phyloP scores from a whole-genome alignment of 2,329 filamentous ascomycete genomes.

The Nothophoma quercina region DNA sequence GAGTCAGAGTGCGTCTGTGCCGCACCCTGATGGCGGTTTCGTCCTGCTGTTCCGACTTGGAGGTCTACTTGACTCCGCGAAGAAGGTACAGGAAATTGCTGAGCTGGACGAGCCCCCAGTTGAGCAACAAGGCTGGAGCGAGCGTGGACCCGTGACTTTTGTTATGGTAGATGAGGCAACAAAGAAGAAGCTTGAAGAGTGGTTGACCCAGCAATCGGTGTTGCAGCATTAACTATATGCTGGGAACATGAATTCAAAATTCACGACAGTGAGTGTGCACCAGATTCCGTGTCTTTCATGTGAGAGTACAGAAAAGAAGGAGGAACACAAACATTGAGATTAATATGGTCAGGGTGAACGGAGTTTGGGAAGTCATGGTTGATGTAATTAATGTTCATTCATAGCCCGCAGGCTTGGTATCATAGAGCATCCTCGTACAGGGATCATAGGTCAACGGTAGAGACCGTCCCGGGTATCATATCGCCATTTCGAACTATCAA shows the following conservation, averaged over 20 bases:
- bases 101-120: constrained; percentile 37
- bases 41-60: constrained; percentile 42
- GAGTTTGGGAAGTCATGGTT: no score
- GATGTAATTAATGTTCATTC: constrained; percentile 6
- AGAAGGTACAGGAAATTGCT: constrained; percentile 39
- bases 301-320: no score
- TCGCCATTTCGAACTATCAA: neutral
- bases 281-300: no score
- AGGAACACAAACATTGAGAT: no score
- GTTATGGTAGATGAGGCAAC: constrained; percentile 37
- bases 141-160: constrained; percentile 32
- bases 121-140: constrained; percentile 31
- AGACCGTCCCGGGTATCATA: constrained; percentile 14
- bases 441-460: neutral
- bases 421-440: constrained; percentile 16
- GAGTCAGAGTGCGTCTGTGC: constrained; percentile 29
- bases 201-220: constrained; percentile 25
- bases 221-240: no score
- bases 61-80: constrained; percentile 28
- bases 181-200: constrained; percentile 33
- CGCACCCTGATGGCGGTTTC: constrained; percentile 22
- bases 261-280: no score
- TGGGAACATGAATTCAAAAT: no score
- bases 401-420: constrained; percentile 31
- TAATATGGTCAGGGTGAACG: no score